These are phyloP conservation scores for Kockiozyma suomiensis DNA, from an alignment of 805 yeast species.

Conservation along the genomic window DNA sequence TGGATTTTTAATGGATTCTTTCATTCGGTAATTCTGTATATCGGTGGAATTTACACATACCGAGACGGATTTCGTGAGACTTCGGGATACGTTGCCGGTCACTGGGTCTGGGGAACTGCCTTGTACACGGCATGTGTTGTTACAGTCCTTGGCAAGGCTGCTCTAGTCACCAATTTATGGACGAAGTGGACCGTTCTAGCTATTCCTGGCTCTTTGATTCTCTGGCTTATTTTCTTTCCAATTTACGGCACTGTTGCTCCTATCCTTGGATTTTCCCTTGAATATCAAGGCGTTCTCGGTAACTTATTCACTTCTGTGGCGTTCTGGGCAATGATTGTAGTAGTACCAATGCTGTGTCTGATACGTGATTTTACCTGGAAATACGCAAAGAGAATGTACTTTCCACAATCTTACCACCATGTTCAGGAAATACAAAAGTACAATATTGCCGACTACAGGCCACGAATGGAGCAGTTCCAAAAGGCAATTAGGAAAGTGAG, in stretches of 20 bases:
- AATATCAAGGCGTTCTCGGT: slow-evolving; percentile 76
- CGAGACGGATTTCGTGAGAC: slow-evolving; percentile 62
- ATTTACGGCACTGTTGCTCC: slow-evolving; percentile 87
- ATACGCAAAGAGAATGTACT: slow-evolving; percentile 86
- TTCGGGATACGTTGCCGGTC: slow-evolving; percentile 74
- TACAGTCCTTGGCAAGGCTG: slow-evolving; percentile 94
- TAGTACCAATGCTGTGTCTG: slow-evolving; percentile 76
- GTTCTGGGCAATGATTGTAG: slow-evolving; percentile 81
- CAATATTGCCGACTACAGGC: slow-evolving; percentile 89
- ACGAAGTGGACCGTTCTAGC: slow-evolving; percentile 89
- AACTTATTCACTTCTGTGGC: slow-evolving; percentile 75
- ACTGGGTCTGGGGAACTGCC: slow-evolving; percentile 95
- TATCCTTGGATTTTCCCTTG: slow-evolving; percentile 73
- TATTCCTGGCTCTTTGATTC: slow-evolving; percentile 86
- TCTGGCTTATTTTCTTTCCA: slow-evolving; percentile 89
- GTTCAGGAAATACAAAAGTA: slow-evolving; percentile 97
- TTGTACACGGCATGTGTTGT: slow-evolving; percentile 82
- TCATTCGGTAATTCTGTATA: slow-evolving; percentile 83
- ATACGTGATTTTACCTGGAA: slow-evolving; percentile 92
- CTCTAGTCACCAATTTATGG: slow-evolving; percentile 88
- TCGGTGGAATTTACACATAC: slow-evolving; percentile 71
- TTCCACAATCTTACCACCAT: slow-evolving; percentile 89
- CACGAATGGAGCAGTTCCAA: slow-evolving; percentile 96
- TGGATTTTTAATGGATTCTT: slow-evolving; percentile 96
- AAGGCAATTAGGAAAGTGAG: slow-evolving; percentile 95